Conservation (phyloP, 805 yeast species). For the Zygosaccharomyces kombuchaensis region DNA sequence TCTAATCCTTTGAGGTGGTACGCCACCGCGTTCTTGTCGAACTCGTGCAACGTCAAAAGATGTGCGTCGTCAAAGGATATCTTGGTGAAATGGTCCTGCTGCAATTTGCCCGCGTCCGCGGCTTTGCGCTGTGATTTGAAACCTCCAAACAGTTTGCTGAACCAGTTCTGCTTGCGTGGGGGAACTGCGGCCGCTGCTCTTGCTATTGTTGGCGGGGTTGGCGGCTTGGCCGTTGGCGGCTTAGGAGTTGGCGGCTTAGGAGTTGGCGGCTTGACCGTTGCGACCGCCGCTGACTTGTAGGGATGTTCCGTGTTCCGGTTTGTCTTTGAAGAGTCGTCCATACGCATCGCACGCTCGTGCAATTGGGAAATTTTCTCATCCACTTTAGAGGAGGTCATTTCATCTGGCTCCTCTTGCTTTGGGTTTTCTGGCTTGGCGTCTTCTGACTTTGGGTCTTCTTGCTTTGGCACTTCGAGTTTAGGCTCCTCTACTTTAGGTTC, state of each 20-base stretch:
- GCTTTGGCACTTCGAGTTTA: too few species aligned
- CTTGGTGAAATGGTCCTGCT: constrained; percentile 22
- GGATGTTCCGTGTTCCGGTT: background rate
- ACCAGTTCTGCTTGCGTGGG: constrained; percentile 22
- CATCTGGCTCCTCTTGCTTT: background rate
- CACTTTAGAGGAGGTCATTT: background rate
- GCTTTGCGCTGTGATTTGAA: constrained; percentile 12
- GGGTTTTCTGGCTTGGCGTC: background rate
- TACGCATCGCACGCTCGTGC: constrained; percentile 1
- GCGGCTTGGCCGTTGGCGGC: constrained; percentile 1
- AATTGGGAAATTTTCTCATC: background rate
- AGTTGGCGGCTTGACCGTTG: background rate
- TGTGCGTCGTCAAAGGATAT: constrained; percentile 31
- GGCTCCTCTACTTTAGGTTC: too few species aligned
- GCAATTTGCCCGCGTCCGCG: constrained; percentile 8
- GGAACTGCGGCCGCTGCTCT: background rate
- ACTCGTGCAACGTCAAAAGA: constrained; percentile 25
- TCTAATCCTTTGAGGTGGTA: constrained; percentile 24
- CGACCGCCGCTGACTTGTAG: background rate
- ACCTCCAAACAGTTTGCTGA: constrained; percentile 24
- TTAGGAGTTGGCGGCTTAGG: background rate
- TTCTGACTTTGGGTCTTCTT: background rate
- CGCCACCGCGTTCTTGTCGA: constrained; percentile 26
- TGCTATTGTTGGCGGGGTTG: background rate
- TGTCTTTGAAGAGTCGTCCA: background rate